Evolutionary conservation across 2,329 filamentous ascomycete genomes (phyloP), one percentile per base, ranked within the genome.

Genomic region (Camillea tinctor): DNA sequence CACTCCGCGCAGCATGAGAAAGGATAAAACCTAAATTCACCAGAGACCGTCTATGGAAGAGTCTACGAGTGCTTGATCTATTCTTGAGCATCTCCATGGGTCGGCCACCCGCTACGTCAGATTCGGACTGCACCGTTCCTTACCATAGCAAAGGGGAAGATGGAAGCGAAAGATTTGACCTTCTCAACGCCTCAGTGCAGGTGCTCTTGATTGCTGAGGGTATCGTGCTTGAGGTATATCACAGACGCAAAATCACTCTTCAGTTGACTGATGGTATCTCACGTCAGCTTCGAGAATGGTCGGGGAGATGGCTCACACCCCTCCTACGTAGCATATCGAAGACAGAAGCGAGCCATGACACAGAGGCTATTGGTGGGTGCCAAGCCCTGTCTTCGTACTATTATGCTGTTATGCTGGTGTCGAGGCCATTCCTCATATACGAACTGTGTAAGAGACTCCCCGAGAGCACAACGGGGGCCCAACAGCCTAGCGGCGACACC

Each of bases 361-460:
- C 65, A 0, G 72, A 76, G 56, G 69, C 75, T 0, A 76, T 76
- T 7, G 82, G 81, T 0, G 81, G 81, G 0, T 83, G 80, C 24
- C 81, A 83, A 67, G 77, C 83, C 0, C 67, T 85, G 7, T 76
- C 79, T 0, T 80, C 81, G 1, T 85, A 84, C 58, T 84, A 84
- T 68, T 84, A 85, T 60, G 80, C 81, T 0, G 82, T 84, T n/a
- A 84, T 85, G 74, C 74, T 85, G 2, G 81, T 84, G 0, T 82
- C 82, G 0, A 73, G 82, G 1, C 82, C 82, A 0, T 85, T 85
- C 55, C 73, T 85, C 6, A 84, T 84, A 81, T 83, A 82, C 54
- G 82, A 84, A 67, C 72, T 84, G 2, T 80, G 77, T 55, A 75
- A 76, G 24, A 74, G 82, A 0, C 63, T 84, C 3, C 75, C 76